Base-by-base conservation (phyloP, 2,329 filamentous ascomycete species). In the Aspergillus uvarum region DNA sequence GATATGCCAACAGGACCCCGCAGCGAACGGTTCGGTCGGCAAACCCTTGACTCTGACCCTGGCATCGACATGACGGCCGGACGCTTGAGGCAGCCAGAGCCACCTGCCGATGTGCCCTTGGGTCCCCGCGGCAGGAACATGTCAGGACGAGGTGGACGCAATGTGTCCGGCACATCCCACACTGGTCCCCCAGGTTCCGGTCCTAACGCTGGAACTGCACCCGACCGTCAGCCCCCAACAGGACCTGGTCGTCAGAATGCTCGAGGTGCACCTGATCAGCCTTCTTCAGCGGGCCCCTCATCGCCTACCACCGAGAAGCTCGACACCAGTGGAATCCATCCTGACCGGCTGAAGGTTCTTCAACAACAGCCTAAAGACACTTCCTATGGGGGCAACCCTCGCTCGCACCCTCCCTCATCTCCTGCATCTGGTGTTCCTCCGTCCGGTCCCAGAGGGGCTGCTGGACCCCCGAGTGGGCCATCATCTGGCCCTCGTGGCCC, bases 1-100 rank as follows among this genome's bases (percentile, higher is more conserved):
- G 76, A 78, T 52, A 76, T 83, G 49, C 85, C 84, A 5, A 81
- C 80, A 21, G 84, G 83, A 16, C 84, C 84, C 56, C 80, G 83
- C 59, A 74, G 74, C 53, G 78, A 78, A 54, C 76, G 81, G 50
- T 66, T 58, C 58, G 61, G 66, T 21, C 69, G 67, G 10, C 65
- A 63, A 47, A 52, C 69, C 7, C 57, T 64, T 35, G 71, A 76
- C 31, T 67, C 75, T 32, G 64, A 70, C 31, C 58, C 72, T 49
- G 72, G 76, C 3, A 68, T 72, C 31, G 77, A 84, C 64, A 71
- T 78, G 64, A 78, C 70, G 51, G 77, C 81, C 69, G 81, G 81
- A 31, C 77, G 82, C 53, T 70, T 82, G 21, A 72, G 76, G n/a
- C 74, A 74, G 64, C 71, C 74, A 16, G 76, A 77, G 12, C 62